These are phyloP conservation scores for Kwoniella bestiolae DNA, from an alignment of 768 basidiomycete genomes.

Conservation along the genomic window DNA sequence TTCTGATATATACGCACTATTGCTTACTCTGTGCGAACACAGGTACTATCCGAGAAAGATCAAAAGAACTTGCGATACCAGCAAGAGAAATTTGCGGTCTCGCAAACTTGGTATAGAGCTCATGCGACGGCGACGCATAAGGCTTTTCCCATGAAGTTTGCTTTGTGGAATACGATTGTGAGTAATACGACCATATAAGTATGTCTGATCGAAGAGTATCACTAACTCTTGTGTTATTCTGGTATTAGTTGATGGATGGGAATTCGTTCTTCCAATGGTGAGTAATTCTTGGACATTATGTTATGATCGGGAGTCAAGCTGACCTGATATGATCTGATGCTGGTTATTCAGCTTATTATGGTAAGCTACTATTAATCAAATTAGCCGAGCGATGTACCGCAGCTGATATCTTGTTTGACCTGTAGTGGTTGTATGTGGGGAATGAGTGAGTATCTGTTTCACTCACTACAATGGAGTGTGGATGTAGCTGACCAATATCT, in stretches of 20 bases:
- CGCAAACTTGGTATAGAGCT: constrained; percentile 77
- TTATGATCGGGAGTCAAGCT: not conserved
- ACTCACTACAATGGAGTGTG: not conserved
- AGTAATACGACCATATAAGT: constrained; percentile 9
- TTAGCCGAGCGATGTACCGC: not conserved
- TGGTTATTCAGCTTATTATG: constrained; percentile 51
- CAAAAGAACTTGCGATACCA: constrained; percentile 51
- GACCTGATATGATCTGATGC: not conserved
- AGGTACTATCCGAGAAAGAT: constrained; percentile 53
- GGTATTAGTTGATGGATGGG: constrained; percentile 54
- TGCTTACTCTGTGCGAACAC: not conserved
- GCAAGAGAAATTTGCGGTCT: constrained; percentile 54
- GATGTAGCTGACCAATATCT: not conserved
- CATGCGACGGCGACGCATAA: constrained; percentile 77
- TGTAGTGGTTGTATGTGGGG: constrained; percentile 81
- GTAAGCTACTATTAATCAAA: constrained; percentile 23
- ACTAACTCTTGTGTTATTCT: too few relatives aligned
- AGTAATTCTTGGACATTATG: constrained; percentile 4
- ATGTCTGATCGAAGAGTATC: not conserved
- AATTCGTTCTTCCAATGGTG: constrained; percentile 80
- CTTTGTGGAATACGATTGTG: constrained; percentile 70
- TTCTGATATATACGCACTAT: not conserved
- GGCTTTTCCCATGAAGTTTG: constrained; percentile 59
- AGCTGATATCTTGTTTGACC: constrained; percentile 6
- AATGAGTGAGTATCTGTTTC: constrained; percentile 57